These are phyloP conservation scores for Mariannaea sp. DNA, from an alignment of 2,329 filamentous ascomycete species.

Conservation along the genomic window DNA sequence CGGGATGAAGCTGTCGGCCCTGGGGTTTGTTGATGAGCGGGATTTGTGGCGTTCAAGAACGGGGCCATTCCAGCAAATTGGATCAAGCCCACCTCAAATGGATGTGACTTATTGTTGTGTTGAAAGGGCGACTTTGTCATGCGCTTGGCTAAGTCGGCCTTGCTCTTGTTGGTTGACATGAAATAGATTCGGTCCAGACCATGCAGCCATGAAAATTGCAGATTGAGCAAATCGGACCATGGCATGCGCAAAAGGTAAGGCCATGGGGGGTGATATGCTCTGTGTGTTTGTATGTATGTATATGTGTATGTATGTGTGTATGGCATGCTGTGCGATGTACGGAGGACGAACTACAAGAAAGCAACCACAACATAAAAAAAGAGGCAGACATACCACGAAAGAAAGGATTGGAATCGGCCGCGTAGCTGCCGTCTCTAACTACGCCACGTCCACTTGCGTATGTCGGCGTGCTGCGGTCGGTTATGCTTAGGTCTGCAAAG, in stretches of 20 bases:
- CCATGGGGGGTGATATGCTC: no score
- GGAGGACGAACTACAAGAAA: no score
- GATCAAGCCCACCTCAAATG: neutral
- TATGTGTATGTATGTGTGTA: conserved; percentile 14
- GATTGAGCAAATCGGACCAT: neutral
- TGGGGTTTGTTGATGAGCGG: neutral
- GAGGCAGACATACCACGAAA: conserved; percentile 21
- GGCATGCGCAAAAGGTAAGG: conserved; percentile 2
- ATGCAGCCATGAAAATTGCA: conserved; percentile 11
- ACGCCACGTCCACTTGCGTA: conserved; percentile 17
- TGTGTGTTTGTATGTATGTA: no score
- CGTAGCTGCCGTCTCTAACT: conserved; percentile 25
- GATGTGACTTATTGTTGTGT: neutral
- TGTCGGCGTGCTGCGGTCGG: conserved; percentile 39
- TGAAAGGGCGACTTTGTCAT: neutral
- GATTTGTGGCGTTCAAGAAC: conserved; percentile 3
- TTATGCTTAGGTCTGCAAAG: conserved; percentile 37
- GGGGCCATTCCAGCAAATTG: conserved; percentile 2
- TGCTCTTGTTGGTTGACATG: neutral
- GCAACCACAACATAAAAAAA: neutral
- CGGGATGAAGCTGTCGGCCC: neutral
- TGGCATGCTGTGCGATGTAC: conserved; percentile 14
- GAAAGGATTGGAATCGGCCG: conserved; percentile 21
- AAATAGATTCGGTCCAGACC: conserved; percentile 3
- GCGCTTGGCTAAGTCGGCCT: neutral